Base-by-base conservation (phyloP, 108 stramenopile genomes). In the Poteriospumella lacustris region DNA sequence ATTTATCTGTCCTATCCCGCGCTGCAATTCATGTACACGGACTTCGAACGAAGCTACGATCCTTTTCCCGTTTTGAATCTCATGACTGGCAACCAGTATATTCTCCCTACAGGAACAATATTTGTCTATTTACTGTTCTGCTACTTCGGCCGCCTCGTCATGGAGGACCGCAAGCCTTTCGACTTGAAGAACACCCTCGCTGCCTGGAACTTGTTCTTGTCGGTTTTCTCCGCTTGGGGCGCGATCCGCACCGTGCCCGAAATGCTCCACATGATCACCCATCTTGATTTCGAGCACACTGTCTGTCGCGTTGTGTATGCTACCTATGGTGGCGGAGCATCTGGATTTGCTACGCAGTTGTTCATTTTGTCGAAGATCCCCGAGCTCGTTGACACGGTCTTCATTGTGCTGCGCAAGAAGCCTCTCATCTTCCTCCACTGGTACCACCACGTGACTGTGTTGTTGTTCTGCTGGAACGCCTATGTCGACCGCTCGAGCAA, bases 401-500 rank as follows among this genome's bases (percentile, higher is more conserved):
- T 98, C 85, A 95, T 98, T 82, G 92, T 98, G 40, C 85, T 95
- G 75, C 90, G 95, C 84, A 96, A 96, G 82, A 93, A 93, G 85
- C 92, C 88, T 1, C 87, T 96, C 33, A 92, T 96, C 76, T 94
- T 97, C 84, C 85, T 97, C 59, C 97, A 97, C 82, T 97, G 95
- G 95, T 97, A 96, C 89, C 97, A 97, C 81, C 97, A 97, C 82
- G 87, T 96, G 68, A 93, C 97, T 36, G 97, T 98, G 26, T 82
- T 98, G 31, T 86, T 95, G 1, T 98, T 92, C 87, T 95, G 94
- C 90, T 98, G 95, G 95, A 92, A 93, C 83, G 88, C 91, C 47
- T 98, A 95, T 83, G 94, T 90, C 29, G 89, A 90, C 69, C 87
- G 85, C 58, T 81, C 90, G n/a, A 89, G 93, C 73, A 77, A 85